phyloP scores from a whole-genome alignment of 2,329 filamentous ascomycete species.

The Fonsecaea monophora region DNA sequence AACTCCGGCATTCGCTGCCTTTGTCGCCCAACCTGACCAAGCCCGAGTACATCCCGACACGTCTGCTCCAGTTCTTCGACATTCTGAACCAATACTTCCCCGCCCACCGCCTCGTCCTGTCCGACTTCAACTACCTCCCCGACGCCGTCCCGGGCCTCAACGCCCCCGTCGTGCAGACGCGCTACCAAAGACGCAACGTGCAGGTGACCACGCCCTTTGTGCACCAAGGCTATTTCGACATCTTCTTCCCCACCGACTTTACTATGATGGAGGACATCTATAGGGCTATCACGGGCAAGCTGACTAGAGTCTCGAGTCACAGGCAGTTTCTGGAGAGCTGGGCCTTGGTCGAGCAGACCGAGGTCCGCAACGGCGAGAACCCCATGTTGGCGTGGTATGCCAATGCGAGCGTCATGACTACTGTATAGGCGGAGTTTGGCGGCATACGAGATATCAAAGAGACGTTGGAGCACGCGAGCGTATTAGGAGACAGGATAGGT shows the following conservation, averaged over 20 bases:
- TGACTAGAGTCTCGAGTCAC: constrained; percentile 83
- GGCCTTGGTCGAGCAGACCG: constrained; percentile 88
- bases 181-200: constrained; percentile 84
- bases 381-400: constrained; percentile 91
- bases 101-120: constrained; percentile 83
- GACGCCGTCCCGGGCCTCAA: constrained; percentile 85
- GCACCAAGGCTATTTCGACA: constrained; percentile 98
- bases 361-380: constrained; percentile 90
- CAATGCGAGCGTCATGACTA: constrained; percentile 92
- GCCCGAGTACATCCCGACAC: constrained; percentile 92
- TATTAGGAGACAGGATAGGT: not conserved
- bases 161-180: constrained; percentile 93
- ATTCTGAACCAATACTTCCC: constrained; percentile 88
- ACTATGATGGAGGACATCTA: constrained; percentile 89
- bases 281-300: constrained; percentile 86
- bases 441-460: no score
- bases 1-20: constrained; percentile 69
- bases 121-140: constrained; percentile 87
- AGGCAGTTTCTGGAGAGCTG: constrained; percentile 89
- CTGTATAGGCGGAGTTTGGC: constrained; percentile 55
- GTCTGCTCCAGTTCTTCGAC: constrained; percentile 96
- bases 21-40: constrained; percentile 76
- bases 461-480: not conserved
- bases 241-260: constrained; percentile 97
- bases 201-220: constrained; percentile 90